A percentile compares a stretch with the other conserved stretches of the same genome.
Conservation (phyloP, 345 rosid genomes). For the Luvunga scandens region DNA sequence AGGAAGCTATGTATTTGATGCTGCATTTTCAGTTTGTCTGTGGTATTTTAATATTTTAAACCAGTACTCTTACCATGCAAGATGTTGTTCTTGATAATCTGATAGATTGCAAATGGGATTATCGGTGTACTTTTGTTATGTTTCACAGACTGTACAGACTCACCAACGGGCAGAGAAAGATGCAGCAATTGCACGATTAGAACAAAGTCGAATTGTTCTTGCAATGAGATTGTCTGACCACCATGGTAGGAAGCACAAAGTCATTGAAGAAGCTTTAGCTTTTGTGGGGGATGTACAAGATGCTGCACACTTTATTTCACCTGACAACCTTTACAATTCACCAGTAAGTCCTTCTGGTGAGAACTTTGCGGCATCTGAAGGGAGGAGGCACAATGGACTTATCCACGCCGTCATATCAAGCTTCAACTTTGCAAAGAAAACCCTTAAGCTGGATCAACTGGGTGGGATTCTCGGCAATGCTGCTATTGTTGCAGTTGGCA, state of each 20-base stretch:
- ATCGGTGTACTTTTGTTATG: slow-evolving; percentile 1
- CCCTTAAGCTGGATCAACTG: slow-evolving; percentile 51
- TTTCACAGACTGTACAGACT: slow-evolving; percentile 62
- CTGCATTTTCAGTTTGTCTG: not conserved
- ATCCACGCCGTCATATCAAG: slow-evolving; percentile 50
- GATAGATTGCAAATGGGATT: slow-evolving; percentile 1
- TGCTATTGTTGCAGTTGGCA: slow-evolving; percentile 70
- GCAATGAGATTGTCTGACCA: slow-evolving; percentile 84
- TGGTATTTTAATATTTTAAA: not conserved
- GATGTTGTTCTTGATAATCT: not conserved
- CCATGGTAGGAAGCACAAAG: slow-evolving; percentile 77
- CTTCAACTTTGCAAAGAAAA: slow-evolving; percentile 55
- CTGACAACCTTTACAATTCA: slow-evolving; percentile 50
- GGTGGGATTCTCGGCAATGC: slow-evolving; percentile 77
- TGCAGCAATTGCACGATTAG: slow-evolving; percentile 78
- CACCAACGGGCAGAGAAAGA: slow-evolving; percentile 92
- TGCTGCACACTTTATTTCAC: slow-evolving; percentile 45
- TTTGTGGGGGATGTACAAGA: slow-evolving; percentile 73
- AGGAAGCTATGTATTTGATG: not conserved
- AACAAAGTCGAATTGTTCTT: slow-evolving; percentile 88
- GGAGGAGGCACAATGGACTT: slow-evolving; percentile 34
- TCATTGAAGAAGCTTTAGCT: slow-evolving; percentile 82
- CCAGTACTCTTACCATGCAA: not conserved
- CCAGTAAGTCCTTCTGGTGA: slow-evolving; percentile 36
- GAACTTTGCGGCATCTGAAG: slow-evolving; percentile 25